Evolutionary conservation across 2,329 filamentous ascomycete species (phyloP), one percentile per base, ranked within the genome.

Genomic region (Trichoderma polysporum): DNA sequence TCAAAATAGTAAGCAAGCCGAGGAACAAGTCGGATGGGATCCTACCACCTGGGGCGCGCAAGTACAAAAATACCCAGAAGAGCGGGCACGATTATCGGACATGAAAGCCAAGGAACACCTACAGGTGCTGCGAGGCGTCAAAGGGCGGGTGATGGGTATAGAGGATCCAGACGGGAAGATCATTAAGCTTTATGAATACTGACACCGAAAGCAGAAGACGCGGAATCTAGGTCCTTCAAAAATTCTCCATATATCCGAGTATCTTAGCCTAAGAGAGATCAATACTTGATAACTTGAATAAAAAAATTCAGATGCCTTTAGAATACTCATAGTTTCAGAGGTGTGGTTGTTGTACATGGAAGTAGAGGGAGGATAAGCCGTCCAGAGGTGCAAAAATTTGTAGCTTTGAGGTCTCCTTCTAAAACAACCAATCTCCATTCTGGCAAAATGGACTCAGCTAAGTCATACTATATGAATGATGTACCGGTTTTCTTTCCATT

Each of bases 201-300:
- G 25, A 65, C 63, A 33, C 73, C 72, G 29, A 71, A 72, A 5
- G 65, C 71, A 29, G 66, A 71, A 7, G 49, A 57, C 12, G 61
- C 50, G 29, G 58, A 65, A 33, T 65, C 61, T 13, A 65, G 54
- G 15, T 45, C 52, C n/a, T n/a, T 19, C 61, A 27, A 15, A 50
- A 56, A 19, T 31, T 19, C 17, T 33, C 9, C 13, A 13, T 35
- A 22, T 41, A 56, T 0, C 61, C 61, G 25, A 57, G 22, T n/a
- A 33, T 35, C 22, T 65, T 41, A 22, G 35, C 35, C 22, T 35
- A 50, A 33, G 35, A 35, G 17, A 73, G 75, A 3, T 74, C 72
- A 2, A 69, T 66, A 52, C 71, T 73, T 68, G 39, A 22, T 61
- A 62, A 31, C 31, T 59, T 19, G 19, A 22, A n/a, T 69, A 66